Percentiles rank a stretch among this genome's conserved stretches.
phyloP scores from a whole-genome alignment of 2,329 filamentous ascomycete genomes.

The Cyphellophora europaea region DNA sequence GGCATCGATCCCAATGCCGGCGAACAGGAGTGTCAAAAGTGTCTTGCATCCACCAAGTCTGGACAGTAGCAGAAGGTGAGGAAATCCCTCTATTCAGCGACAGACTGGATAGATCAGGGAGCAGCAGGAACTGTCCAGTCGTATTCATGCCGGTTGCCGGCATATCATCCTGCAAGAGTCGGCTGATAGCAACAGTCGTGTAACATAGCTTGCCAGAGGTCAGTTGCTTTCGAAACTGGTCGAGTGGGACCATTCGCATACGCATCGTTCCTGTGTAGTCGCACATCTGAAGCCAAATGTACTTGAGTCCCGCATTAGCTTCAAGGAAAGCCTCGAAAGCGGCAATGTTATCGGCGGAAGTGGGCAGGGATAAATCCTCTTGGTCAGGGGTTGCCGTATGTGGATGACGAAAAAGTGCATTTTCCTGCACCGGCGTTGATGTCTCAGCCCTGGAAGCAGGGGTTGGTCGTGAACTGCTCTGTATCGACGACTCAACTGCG shows the following conservation, averaged over 20 bases:
- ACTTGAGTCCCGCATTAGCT: conserved; percentile 46
- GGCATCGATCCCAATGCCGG: conserved; percentile 39
- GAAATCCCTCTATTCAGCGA: conserved; percentile 48
- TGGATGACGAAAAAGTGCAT: conserved; percentile 7
- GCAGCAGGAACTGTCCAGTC: conserved; percentile 57
- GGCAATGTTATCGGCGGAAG: conserved; percentile 14
- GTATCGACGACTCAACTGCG: conserved; percentile 7
- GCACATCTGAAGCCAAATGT: conserved; percentile 65
- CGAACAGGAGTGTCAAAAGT: conserved; percentile 18
- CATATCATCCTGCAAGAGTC: conserved; percentile 60
- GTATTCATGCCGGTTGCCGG: conserved; percentile 43
- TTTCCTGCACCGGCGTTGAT: conserved; percentile 2
- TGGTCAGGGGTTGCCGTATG: conserved; percentile 3
- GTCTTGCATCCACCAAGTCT: conserved; percentile 56
- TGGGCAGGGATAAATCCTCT: not conserved
- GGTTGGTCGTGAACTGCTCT: not conserved
- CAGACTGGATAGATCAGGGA: conserved; percentile 57
- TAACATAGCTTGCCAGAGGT: conserved; percentile 42
- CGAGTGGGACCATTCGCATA: conserved; percentile 58
- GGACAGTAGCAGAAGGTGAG: conserved; percentile 52
- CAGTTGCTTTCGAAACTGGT: conserved; percentile 42
- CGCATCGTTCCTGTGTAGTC: conserved; percentile 66
- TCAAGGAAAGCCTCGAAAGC: conserved; percentile 38
- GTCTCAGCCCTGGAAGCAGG: conserved; percentile 1
- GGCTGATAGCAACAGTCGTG: conserved; percentile 55